Conservation (phyloP, 805 yeast species). For the Yarrowia sp. region DNA sequence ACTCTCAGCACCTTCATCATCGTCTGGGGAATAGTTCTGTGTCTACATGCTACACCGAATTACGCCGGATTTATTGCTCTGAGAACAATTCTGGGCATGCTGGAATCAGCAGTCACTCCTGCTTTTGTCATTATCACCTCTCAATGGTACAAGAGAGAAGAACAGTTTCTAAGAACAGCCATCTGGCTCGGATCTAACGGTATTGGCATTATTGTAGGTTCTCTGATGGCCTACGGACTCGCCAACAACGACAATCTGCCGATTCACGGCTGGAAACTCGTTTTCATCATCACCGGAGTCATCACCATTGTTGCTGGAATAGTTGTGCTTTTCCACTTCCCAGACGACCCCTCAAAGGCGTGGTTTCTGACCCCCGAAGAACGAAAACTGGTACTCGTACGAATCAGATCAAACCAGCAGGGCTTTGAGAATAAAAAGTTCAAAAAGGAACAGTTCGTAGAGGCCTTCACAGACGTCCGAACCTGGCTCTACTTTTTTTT, state of each 20-base stretch:
- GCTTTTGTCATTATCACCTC: background rate
- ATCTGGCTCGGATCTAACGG: slow-evolving; percentile 1
- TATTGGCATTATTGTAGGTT: background rate
- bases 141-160: background rate
- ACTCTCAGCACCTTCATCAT: background rate
- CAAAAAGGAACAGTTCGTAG: background rate
- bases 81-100: background rate
- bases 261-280: background rate
- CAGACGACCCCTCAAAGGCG: background rate
- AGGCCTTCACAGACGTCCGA: background rate
- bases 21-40: background rate
- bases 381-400: background rate
- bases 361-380: background rate
- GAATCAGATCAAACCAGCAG: slow-evolving; percentile 1
- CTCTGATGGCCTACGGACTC: background rate
- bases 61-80: background rate
- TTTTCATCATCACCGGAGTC: background rate
- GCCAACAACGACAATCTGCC: background rate
- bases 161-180: background rate
- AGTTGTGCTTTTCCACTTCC: background rate
- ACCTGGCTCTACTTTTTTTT: slow-evolving; percentile 7
- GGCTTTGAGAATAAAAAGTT: slow-evolving; percentile 1
- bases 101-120: background rate
- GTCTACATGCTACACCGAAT: background rate
- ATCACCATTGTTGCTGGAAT: background rate